Evolutionary conservation across 164 flowering plant genomes (phyloP).

Genomic region (Umbellularia californica): DNA sequence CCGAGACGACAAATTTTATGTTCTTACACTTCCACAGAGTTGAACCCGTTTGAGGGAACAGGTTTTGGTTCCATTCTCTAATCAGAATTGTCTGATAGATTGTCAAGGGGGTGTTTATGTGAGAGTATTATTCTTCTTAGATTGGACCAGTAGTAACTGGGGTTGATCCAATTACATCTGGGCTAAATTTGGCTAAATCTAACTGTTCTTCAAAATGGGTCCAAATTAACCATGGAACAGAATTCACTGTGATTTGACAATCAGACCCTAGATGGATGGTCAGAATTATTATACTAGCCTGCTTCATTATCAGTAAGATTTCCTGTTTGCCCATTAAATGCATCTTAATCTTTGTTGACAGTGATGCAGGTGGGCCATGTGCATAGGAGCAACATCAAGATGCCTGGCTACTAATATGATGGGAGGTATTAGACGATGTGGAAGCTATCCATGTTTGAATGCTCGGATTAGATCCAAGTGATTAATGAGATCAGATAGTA

Average conservation of each 20-base stretch:
- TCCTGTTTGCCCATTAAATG: background rate
- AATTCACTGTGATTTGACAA: background rate
- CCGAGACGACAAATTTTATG: no score
- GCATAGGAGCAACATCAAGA: conserved; percentile 41
- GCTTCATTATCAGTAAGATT: no score
- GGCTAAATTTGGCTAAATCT: background rate
- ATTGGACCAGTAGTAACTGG: no score
- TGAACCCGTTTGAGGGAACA: no score
- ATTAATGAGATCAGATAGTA: conserved; percentile 53
- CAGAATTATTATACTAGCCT: no score
- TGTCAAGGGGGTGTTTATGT: no score
- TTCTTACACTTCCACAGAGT: no score
- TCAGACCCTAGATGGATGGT: background rate
- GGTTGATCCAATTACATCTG: no score
- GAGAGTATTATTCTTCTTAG: no score
- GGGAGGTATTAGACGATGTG: conserved; percentile 77
- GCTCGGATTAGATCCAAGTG: conserved; percentile 33
- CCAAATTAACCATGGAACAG: background rate
- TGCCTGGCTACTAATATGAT: conserved; percentile 77
- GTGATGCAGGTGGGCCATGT: conserved; percentile 43
- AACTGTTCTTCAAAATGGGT: background rate
- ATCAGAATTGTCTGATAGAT: no score
- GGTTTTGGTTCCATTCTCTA: no score
- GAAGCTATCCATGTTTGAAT: conserved; percentile 46
- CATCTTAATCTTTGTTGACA: no score